Evolutionary conservation across 106 monocot genomes (phyloP).

Genomic region (Dactylorhiza incarnata): DNA sequence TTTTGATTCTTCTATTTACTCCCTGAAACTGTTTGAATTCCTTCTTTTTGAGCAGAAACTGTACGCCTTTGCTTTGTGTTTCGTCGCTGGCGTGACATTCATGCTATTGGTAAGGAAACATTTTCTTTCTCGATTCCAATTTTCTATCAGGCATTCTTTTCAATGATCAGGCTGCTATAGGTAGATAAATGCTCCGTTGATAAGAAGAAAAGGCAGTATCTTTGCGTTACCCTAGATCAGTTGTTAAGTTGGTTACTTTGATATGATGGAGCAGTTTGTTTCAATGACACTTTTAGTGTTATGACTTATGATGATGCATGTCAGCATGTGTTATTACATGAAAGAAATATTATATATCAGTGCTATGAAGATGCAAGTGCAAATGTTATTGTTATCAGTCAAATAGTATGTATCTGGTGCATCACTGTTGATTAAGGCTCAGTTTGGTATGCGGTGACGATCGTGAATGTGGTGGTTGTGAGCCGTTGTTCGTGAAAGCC

Average conservation of each 20-base stretch:
- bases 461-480: too few relatives aligned
- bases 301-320: too few relatives aligned
- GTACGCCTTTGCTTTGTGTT: slow-evolving; percentile 64
- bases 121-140: neutral
- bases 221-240: neutral
- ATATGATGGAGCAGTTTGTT: too few relatives aligned
- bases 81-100: slow-evolving; percentile 56
- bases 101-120: slow-evolving; percentile 64
- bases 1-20: neutral
- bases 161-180: neutral
- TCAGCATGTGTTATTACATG: too few relatives aligned
- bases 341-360: too few relatives aligned
- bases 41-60: slow-evolving; percentile 43
- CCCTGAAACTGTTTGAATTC: neutral
- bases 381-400: too few relatives aligned
- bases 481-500: too few relatives aligned
- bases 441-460: too few relatives aligned
- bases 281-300: too few relatives aligned
- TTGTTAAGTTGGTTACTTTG: neutral
- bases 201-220: neutral
- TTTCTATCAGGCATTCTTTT: neutral
- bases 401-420: too few relatives aligned
- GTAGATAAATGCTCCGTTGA: neutral
- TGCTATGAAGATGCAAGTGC: too few relatives aligned
- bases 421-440: too few relatives aligned